Conservation (phyloP, 1,139 yeast species). For the Saccharomyces hybrid region DNA sequence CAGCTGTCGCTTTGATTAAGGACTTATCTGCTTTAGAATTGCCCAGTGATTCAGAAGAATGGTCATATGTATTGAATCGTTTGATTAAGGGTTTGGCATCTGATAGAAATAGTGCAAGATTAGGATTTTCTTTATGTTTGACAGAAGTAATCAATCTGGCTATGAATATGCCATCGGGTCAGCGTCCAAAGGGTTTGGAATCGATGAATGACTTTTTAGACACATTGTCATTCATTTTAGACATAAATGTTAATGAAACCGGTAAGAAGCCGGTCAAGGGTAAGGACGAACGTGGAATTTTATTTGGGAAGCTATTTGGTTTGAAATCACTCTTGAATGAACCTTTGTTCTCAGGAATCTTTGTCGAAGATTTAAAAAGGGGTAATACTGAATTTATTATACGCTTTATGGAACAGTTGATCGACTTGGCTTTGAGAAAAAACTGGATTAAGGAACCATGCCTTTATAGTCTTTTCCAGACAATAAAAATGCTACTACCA, state of each 20-base stretch:
- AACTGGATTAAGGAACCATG: conserved; percentile 86
- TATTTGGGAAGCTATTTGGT: conserved; percentile 84
- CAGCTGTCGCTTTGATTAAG: conserved; percentile 60
- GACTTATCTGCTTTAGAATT: conserved; percentile 38
- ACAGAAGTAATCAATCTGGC: conserved; percentile 60
- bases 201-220: conserved; percentile 29
- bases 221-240: conserved; percentile 37
- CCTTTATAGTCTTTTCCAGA: conserved; percentile 58
- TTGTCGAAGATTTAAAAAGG: conserved; percentile 31
- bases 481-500: conserved; percentile 34
- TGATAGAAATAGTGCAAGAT: conserved; percentile 72
- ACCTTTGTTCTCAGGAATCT: conserved; percentile 31
- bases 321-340: conserved; percentile 67
- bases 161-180: conserved; percentile 14
- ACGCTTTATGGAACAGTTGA: conserved; percentile 39
- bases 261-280: conserved; percentile 49
- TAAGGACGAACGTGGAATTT: conserved; percentile 69
- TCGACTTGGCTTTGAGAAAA: conserved; percentile 57
- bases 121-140: conserved; percentile 85
- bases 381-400: conserved; percentile 32
- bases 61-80: conserved; percentile 76
- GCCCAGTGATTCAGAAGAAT: conserved; percentile 47
- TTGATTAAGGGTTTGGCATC: conserved; percentile 76
- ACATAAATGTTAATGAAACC: conserved; percentile 33
- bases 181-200: conserved; percentile 23